Evolutionary conservation across 78 protist genomes (phyloP).

Genomic region (Planoprotostelium fungivorum): DNA sequence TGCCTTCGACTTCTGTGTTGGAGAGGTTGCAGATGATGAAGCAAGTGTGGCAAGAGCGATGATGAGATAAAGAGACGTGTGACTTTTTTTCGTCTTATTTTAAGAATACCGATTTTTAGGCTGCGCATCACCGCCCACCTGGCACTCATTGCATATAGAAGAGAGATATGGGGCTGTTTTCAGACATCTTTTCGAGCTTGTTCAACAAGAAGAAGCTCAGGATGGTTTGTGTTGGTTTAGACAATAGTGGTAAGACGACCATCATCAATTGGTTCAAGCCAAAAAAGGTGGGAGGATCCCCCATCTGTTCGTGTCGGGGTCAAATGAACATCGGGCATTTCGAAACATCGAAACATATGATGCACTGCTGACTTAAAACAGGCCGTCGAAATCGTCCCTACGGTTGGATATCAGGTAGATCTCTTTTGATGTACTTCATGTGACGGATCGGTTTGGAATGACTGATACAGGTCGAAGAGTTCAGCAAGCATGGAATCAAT

Average conservation of each 20-base stretch:
- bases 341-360: no score
- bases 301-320: no score
- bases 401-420: constrained; percentile 62
- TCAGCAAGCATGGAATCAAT: constrained; percentile 22
- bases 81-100: no score
- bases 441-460: not conserved
- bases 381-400: constrained; percentile 44
- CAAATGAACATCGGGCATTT: no score
- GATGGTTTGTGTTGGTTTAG: constrained; percentile 71
- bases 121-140: no score
- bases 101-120: no score
- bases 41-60: not conserved
- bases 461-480: constrained; percentile 25
- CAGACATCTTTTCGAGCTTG: not conserved
- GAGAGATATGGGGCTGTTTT: not conserved
- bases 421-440: not conserved
- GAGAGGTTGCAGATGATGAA: not conserved
- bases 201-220: constrained; percentile 15
- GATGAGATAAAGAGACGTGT: no score
- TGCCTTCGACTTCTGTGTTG: not conserved
- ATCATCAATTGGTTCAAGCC: constrained; percentile 75
- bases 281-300: not conserved
- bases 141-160: no score
- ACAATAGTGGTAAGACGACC: constrained; percentile 84
- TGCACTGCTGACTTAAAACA: not conserved